Percentiles rank a stretch among this genome's conserved stretches.
Evolutionary conservation across 2,329 filamentous ascomycete genomes (phyloP).

Genomic region (Xylaria sp.): DNA sequence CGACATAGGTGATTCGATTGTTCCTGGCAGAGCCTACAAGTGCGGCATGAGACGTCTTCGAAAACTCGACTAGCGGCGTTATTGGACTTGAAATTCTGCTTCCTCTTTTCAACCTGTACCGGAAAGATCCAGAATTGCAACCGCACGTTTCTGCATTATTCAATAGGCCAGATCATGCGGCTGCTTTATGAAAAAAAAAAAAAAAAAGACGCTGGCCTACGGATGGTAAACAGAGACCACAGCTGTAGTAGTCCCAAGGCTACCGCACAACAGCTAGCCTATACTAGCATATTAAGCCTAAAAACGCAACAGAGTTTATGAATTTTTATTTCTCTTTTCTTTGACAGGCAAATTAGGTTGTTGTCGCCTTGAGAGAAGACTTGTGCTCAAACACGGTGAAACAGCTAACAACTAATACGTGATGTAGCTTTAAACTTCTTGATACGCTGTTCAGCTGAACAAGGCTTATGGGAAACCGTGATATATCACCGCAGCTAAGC

Average conservation of each 20-base stretch:
- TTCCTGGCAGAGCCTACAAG: conserved; percentile 3
- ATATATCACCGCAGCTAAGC: neutral
- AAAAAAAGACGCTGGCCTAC: neutral
- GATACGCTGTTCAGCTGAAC: neutral
- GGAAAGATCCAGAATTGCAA: neutral
- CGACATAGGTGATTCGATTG: neutral
- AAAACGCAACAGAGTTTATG: too few species aligned
- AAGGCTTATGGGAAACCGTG: neutral
- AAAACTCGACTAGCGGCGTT: neutral
- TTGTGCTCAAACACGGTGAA: too few species aligned
- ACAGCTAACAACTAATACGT: neutral
- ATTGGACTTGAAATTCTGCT: neutral
- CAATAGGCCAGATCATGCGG: neutral
- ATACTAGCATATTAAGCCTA: neutral
- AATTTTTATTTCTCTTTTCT: too few species aligned
- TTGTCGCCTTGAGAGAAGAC: too few species aligned
- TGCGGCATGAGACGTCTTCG: neutral
- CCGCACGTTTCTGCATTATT: neutral
- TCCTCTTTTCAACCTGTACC: neutral
- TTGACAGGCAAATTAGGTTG: too few species aligned
- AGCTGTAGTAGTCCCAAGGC: neutral
- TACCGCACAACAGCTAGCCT: neutral
- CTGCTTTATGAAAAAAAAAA: neutral
- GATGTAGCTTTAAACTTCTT: neutral
- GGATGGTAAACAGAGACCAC: neutral